These are phyloP conservation scores for Porcisia deanei DNA, from an alignment of 208 protist species.

Conservation along the genomic window DNA sequence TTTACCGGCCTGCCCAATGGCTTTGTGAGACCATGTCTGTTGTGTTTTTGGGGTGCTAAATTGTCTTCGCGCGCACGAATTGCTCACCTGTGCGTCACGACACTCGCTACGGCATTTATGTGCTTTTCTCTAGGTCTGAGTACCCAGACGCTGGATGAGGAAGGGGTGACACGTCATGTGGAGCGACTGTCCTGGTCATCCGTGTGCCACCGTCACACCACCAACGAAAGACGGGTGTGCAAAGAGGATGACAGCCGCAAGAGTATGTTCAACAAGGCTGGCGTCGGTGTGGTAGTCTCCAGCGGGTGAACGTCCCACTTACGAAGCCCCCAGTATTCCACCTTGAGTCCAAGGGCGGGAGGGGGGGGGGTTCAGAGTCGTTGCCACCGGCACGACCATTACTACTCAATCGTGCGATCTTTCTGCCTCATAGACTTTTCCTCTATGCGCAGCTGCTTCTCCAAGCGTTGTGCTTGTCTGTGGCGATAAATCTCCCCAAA, in stretches of 20 bases:
- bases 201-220: neutral
- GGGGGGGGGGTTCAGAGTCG: neutral
- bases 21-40: neutral
- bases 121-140: neutral
- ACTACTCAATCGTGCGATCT: conserved; percentile 15
- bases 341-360: no score
- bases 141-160: neutral
- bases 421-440: conserved; percentile 7
- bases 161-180: neutral
- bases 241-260: neutral
- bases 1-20: neutral
- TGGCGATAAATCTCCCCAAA: conserved; percentile 50
- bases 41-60: neutral
- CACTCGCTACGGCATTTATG: neutral
- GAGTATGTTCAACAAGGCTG: neutral
- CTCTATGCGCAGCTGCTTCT: conserved; percentile 15
- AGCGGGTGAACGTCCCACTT: neutral
- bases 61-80: neutral
- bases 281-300: neutral
- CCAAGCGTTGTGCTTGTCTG: conserved; percentile 8
- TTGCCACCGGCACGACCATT: neutral
- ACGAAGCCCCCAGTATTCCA: neutral
- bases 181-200: neutral
- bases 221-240: neutral
- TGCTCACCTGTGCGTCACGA: neutral